Percentiles rank a stretch among this genome's conserved stretches.
Conservation (phyloP, 345 rosid species). For the Eucalyptus decipiens region DNA sequence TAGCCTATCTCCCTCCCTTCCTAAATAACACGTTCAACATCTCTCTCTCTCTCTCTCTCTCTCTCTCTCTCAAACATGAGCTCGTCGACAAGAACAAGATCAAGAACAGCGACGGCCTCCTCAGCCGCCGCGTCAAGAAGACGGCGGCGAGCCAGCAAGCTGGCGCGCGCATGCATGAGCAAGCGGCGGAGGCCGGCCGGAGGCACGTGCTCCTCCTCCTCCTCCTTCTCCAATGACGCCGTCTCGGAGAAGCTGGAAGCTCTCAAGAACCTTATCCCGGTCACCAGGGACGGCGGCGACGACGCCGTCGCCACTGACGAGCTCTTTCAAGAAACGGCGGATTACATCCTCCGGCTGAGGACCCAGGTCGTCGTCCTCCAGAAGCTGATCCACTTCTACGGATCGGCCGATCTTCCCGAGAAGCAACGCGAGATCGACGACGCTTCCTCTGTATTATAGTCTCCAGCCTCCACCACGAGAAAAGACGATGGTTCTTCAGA, state of each 20-base stretch:
- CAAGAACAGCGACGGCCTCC: background rate
- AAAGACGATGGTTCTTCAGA: background rate
- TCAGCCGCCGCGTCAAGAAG: background rate
- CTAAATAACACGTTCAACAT: background rate
- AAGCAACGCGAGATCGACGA: background rate
- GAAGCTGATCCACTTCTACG: slow-evolving; percentile 52
- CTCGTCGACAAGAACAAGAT: background rate
- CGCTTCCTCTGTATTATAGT: background rate
- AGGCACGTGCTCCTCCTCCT: background rate
- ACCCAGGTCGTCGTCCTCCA: slow-evolving; percentile 60
- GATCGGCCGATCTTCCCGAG: slow-evolving; percentile 5
- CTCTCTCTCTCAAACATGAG: background rate
- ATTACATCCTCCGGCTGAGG: slow-evolving; percentile 61
- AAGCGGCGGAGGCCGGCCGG: background rate
- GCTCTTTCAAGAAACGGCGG: slow-evolving; percentile 74
- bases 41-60: background rate
- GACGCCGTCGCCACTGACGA: slow-evolving; percentile 17
- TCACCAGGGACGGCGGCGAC: background rate
- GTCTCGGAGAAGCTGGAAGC: slow-evolving; percentile 62
- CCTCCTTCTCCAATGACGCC: background rate
- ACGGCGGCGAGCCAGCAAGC: background rate
- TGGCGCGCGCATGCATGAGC: background rate
- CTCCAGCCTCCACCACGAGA: background rate
- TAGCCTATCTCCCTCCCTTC: background rate
- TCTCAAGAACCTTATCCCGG: slow-evolving; percentile 61